Evolutionary conservation across 495 filamentous ascomycete genomes (phyloP), one percentile per base, ranked within the genome.

Genomic region (Penicillium odoratum): DNA sequence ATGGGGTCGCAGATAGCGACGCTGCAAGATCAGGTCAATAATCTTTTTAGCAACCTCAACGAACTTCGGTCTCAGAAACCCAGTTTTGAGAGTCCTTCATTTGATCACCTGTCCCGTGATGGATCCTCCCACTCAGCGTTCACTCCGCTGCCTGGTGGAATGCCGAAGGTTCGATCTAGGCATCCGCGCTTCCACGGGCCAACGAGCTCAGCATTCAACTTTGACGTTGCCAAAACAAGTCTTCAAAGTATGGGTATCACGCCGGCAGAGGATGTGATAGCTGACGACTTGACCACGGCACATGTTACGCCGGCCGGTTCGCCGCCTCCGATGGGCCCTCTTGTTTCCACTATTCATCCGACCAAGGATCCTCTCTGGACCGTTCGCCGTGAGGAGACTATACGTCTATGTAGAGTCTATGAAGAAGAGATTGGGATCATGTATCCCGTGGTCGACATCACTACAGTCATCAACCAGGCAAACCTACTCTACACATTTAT

Each of bases 241-340:
- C 73, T 97, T 25, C 89, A 93, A 60, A 91, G 84, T 55, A 95
- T 97, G 91, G 92, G 92, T 2, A 92, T 95, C 56, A 63, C 74
- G 4, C 66, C 69, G 10, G 69, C 69, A 13, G 87, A 88, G 45
- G 81, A 83, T 48, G 78, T 64, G 30, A 82, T 85, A 28, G 78
- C 83, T n/a, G 83, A 86, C 63, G 80, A 80, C 34, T 72, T 78
- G 36, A 75, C 74, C 2, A 79, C 79, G 3, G 77, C 77, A 18
- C 77, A 80, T 58, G 80, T 68, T 21, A 76, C 79, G 13, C 81
- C 80, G 0, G 74, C 82, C 18, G 78, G 69, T 3, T 83, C 84
- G 34, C 83, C 86, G 10, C 78, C 80, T 7, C 10, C 40, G 26
- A 72, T 83, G 13, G 71, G 72, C 6, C 58, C 78, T 49, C 67